Conservation (phyloP, 139 green algal species). For the Haematococcus sp. region DNA sequence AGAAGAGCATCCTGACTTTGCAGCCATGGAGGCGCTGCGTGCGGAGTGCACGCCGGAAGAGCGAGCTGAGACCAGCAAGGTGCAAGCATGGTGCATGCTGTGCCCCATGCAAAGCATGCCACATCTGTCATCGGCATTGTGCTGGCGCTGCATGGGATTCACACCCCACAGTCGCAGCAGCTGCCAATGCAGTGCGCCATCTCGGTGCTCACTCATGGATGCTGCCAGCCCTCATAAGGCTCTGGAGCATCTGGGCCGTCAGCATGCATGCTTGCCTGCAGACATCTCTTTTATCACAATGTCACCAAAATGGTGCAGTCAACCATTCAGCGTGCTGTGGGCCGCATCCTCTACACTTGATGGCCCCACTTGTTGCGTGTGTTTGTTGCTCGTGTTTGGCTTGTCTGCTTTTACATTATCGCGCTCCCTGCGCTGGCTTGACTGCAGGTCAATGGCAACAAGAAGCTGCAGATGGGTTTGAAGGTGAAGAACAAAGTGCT, state of each 20-base stretch:
- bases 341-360: neutral
- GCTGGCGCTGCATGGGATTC: too few species aligned
- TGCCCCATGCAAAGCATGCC: neutral
- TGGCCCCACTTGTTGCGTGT: neutral
- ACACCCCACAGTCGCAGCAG: too few species aligned
- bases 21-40: constrained; percentile 66
- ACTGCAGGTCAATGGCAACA: constrained; percentile 69
- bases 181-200: too few species aligned
- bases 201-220: too few species aligned
- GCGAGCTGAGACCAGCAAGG: constrained; percentile 71
- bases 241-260: too few species aligned
- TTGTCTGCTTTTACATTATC: neutral
- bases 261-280: too few species aligned
- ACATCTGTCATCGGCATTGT: neutral
- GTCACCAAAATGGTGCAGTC: too few species aligned
- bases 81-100: constrained; percentile 9
- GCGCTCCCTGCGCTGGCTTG: neutral
- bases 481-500: constrained; percentile 73
- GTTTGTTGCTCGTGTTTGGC: neutral
- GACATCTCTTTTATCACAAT: too few species aligned
- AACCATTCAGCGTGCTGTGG: neutral
- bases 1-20: constrained; percentile 55
- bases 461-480: constrained; percentile 60
- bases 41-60: constrained; percentile 74
- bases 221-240: too few species aligned